Evolutionary conservation across 768 basidiomycete species (phyloP).

Genomic region (Myochromella boudieri): DNA sequence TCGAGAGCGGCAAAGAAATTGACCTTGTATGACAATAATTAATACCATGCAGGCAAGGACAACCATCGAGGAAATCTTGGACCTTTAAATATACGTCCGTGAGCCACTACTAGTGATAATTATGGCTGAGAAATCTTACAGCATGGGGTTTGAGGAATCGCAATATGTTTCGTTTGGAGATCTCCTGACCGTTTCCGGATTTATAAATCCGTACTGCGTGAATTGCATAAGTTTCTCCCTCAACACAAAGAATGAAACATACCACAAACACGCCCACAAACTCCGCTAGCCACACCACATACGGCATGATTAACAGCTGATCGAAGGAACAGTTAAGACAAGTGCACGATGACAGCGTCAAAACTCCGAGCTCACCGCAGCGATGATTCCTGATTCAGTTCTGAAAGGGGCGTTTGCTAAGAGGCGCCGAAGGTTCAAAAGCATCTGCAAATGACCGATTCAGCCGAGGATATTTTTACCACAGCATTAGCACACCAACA

Average conservation of each 20-base stretch:
- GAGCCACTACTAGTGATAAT: background rate
- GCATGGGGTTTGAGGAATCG: conserved; percentile 19
- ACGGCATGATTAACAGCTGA: conserved; percentile 27
- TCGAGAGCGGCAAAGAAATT: no score
- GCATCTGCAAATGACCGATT: conserved; percentile 19
- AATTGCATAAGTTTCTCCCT: background rate
- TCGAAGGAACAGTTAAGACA: background rate
- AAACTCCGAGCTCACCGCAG: conserved; percentile 17
- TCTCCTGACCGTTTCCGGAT: conserved; percentile 20
- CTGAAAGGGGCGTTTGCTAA: conserved; percentile 16
- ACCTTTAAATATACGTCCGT: conserved; percentile 12
- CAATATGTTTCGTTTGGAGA: conserved; percentile 31
- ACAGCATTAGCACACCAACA: conserved; percentile 14
- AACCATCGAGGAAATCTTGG: conserved; percentile 26
- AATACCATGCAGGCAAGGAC: conserved; percentile 20
- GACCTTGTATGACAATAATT: conserved; percentile 24
- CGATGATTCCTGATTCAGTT: conserved; percentile 16
- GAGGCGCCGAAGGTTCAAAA: conserved; percentile 25
- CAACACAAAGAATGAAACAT: background rate
- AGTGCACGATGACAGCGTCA: background rate
- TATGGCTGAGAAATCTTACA: conserved; percentile 21
- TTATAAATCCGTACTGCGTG: conserved; percentile 22
- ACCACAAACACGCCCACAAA: conserved; percentile 25
- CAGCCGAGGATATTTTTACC: background rate
- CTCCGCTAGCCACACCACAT: conserved; percentile 23